phyloP scores from a whole-genome alignment of 257 asterid species.

The Nicotiana attenuata region DNA sequence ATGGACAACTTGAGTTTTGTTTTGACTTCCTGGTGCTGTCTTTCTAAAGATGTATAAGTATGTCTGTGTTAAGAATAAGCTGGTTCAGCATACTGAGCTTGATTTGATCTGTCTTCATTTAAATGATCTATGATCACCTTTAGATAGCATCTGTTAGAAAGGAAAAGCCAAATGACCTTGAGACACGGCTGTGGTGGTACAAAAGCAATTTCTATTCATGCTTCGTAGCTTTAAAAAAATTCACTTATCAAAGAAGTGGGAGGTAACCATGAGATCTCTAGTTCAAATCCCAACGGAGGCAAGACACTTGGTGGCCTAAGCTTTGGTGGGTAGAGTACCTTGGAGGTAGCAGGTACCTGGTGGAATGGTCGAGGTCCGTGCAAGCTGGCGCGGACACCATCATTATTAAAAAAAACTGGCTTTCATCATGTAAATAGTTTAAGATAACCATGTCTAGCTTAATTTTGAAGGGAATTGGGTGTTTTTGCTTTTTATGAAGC shows the following conservation, averaged over 20 bases:
- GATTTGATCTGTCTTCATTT: neutral
- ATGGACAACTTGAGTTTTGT: neutral
- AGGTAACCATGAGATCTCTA: too few species aligned
- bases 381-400: too few species aligned
- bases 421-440: neutral
- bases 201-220: neutral
- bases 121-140: neutral
- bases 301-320: too few species aligned
- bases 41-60: neutral
- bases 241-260: too few species aligned
- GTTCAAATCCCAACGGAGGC: too few species aligned
- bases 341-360: too few species aligned
- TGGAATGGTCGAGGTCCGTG: too few species aligned
- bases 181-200: neutral
- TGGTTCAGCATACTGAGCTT: neutral
- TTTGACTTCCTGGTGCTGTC: neutral
- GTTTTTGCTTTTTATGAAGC: neutral
- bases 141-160: neutral
- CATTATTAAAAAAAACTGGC: too few species aligned
- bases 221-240: neutral
- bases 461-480: neutral
- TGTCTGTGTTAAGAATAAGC: neutral
- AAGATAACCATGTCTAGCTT: neutral
- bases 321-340: too few species aligned
- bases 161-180: neutral